Base-by-base conservation (phyloP, 2,329 filamentous ascomycete genomes). In the Exophiala viscosa region DNA sequence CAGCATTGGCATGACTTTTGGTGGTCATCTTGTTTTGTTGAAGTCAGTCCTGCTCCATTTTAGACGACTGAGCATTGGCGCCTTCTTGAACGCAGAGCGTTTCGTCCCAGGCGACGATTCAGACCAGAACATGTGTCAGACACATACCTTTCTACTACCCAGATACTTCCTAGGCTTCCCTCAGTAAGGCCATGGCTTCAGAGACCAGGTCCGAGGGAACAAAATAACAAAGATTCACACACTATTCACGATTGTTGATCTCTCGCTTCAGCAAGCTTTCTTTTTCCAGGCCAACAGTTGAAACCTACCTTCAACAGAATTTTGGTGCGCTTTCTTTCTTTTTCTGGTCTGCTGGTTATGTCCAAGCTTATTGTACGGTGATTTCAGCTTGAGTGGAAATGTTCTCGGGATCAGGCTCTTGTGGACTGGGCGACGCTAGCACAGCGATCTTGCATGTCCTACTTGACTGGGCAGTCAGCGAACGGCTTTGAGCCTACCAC, bases 241-340 rank as follows among this genome's bases (percentile, higher is more conserved):
- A 33, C 15, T 49, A 15, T 50, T 48, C 43, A 45, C 50, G 32
- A 48, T 54, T 50, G 46, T 57, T 57, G 54, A 57, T 57, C 54
- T 57, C 50, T 57, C 54, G 43, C 43, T 58, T 58, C 55, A 58
- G 55, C 55, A 58, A 54, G 45, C 55, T 53, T 47, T 54, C 47
- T 48, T 42, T 54, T 38, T 40, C 43, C 23, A 28, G 23, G 38
- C 48, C 44, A 34, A 43, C 28, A 45, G 32, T 7, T n/a, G n/a
- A 28, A 32, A 42, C 47, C 38, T 41, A 33, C 33, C 45, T n/a
- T 38, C n/a, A 39, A 36, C 28, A 34, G 44, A 50, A 36, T 41
- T 32, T 32, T 35, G 39, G 41, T 39, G 48, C 45, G 48, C 31
- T 51, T 32, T 31, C 43, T 23, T 39, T 45, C 43, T 45, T 23